Evolutionary conservation across 106 monocot genomes (phyloP).

Genomic region (Dendrobium catenatum): DNA sequence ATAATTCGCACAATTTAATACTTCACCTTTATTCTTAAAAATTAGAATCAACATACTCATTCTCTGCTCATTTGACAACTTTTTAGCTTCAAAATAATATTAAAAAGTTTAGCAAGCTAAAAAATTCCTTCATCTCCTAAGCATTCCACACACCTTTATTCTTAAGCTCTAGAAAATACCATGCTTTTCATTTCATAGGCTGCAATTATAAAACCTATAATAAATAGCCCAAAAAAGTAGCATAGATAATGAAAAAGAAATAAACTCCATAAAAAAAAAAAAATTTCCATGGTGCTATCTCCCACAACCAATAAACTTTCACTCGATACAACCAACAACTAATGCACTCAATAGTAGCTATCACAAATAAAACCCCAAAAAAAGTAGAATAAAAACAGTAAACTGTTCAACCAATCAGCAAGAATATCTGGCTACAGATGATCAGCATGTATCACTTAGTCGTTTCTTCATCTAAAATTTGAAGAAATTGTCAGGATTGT

Average conservation of each 20-base stretch:
- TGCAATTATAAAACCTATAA: too few species aligned
- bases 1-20: too few species aligned
- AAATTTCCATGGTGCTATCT: not conserved
- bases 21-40: too few species aligned
- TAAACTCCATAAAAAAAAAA: not conserved
- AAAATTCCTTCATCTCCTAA: too few species aligned
- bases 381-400: not conserved
- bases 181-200: too few species aligned
- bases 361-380: not conserved
- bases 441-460: not conserved
- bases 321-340: not conserved
- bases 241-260: not conserved
- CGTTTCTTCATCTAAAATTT: constrained; percentile 6
- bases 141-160: too few species aligned
- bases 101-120: too few species aligned
- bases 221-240: not conserved
- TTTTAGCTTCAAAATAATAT: too few species aligned
- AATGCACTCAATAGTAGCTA: not conserved
- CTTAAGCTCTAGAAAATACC: too few species aligned
- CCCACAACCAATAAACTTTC: constrained; percentile 1
- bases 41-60: too few species aligned
- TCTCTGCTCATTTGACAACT: too few species aligned
- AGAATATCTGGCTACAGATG: not conserved
- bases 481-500: not conserved
- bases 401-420: not conserved